Evolutionary conservation across 768 basidiomycete species (phyloP).

Genomic region (Lactarius psammicola): DNA sequence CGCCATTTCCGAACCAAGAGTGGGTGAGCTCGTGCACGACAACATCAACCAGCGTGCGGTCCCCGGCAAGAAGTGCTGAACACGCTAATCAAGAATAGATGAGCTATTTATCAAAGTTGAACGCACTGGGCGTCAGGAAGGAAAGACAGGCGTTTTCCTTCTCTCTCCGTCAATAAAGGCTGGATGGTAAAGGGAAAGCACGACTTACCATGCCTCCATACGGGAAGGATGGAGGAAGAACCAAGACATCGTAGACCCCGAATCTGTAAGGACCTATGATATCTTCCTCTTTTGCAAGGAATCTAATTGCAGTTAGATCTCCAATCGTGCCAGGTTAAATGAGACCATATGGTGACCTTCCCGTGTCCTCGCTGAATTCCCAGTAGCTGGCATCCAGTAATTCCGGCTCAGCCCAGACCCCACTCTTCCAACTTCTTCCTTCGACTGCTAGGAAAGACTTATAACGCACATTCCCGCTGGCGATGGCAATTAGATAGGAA

Average conservation of each 20-base stretch:
- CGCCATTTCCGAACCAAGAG: slow-evolving; percentile 91
- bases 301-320: slow-evolving; percentile 45
- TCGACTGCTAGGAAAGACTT: slow-evolving; percentile 55
- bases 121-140: slow-evolving; percentile 82
- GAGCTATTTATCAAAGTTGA: not conserved
- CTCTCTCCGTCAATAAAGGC: slow-evolving; percentile 13
- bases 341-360: slow-evolving; percentile 47
- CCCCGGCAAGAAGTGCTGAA: slow-evolving; percentile 79
- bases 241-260: slow-evolving; percentile 84
- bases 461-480: slow-evolving; percentile 79
- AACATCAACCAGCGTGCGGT: slow-evolving; percentile 83
- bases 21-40: slow-evolving; percentile 86
- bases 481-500: slow-evolving; percentile 90
- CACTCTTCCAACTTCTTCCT: slow-evolving; percentile 74
- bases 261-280: slow-evolving; percentile 76
- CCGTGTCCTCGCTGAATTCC: slow-evolving; percentile 89
- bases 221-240: slow-evolving; percentile 90
- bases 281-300: slow-evolving; percentile 72
- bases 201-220: slow-evolving; percentile 80
- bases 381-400: slow-evolving; percentile 72
- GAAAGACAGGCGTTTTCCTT: slow-evolving; percentile 89
- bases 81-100: slow-evolving; percentile 3
- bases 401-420: slow-evolving; percentile 91
- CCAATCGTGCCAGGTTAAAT: not conserved
- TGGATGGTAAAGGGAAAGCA: not conserved